phyloP scores from a whole-genome alignment of 306 rosid species.

The Cyclanthera cordifolia region DNA sequence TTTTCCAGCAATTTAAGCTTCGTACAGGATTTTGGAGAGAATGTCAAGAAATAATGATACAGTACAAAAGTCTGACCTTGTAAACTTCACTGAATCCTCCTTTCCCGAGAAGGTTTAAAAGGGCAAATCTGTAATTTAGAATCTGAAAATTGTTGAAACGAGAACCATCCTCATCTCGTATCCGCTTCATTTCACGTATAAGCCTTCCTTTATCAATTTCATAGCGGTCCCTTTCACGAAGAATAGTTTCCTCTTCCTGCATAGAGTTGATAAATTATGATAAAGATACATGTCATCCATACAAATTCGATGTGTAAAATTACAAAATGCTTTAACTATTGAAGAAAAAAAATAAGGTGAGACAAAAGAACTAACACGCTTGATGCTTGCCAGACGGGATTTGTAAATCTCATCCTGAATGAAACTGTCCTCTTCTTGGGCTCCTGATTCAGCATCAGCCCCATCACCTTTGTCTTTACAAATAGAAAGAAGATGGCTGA shows the following conservation, averaged over 20 bases:
- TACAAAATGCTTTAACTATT: not conserved
- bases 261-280: conserved; percentile 11
- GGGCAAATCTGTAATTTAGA: conserved; percentile 79
- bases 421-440: conserved; percentile 58
- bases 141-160: conserved; percentile 98
- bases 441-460: conserved; percentile 56
- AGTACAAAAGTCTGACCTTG: conserved; percentile 58
- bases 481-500: not conserved
- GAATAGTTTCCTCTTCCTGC: conserved; percentile 77
- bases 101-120: conserved; percentile 95
- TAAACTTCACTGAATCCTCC: conserved; percentile 99
- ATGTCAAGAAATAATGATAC: conserved; percentile 1
- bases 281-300: not conserved
- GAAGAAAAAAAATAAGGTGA: conserved; percentile 6
- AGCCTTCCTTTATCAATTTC: conserved; percentile 92
- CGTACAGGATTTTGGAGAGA: not conserved
- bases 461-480: conserved; percentile 67
- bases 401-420: conserved; percentile 89
- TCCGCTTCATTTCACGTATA: conserved; percentile 98
- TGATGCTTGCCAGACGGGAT: conserved; percentile 83
- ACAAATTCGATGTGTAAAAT: not conserved
- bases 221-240: conserved; percentile 90
- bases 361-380: conserved; percentile 50
- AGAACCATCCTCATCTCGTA: conserved; percentile 98
- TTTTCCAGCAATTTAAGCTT: conserved; percentile 16